phyloP scores from a whole-genome alignment of 1,284 basidiomycete species.

The Microstroma glucosiphilum region DNA sequence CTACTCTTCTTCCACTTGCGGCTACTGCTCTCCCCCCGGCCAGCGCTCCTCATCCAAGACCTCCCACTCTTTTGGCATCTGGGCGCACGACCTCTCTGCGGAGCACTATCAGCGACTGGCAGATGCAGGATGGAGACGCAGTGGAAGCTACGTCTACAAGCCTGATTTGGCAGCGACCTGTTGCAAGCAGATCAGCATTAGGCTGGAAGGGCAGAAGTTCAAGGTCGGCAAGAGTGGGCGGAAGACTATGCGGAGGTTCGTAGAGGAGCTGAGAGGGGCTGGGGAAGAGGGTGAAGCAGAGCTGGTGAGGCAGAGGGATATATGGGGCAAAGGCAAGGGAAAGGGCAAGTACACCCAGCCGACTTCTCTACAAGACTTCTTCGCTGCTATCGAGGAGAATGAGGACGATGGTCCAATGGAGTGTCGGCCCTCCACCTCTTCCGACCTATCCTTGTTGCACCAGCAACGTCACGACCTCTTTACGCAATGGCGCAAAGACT shows the following conservation, averaged over 20 bases:
- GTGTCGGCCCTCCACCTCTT: too few species aligned
- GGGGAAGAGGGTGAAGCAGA: neutral
- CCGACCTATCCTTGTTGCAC: too few species aligned
- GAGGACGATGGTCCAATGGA: neutral
- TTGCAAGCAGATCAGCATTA: constrained; percentile 41
- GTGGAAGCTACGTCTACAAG: constrained; percentile 43
- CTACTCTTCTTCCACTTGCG: constrained; percentile 52
- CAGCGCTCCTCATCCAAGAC: constrained; percentile 36
- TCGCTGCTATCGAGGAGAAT: constrained; percentile 10
- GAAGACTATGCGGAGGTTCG: constrained; percentile 19
- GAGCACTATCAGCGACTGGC: constrained; percentile 36
- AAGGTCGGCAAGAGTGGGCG: constrained; percentile 22
- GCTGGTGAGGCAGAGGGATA: neutral
- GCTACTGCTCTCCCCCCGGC: constrained; percentile 52
- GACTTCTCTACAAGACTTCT: constrained; percentile 13
- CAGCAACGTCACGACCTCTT: too few species aligned
- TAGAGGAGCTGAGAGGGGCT: neutral
- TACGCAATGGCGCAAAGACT: too few species aligned
- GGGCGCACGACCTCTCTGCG: constrained; percentile 32
- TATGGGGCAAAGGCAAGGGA: constrained; percentile 4
- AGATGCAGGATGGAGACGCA: constrained; percentile 44
- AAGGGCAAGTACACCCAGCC: constrained; percentile 18
- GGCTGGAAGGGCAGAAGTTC: constrained; percentile 22
- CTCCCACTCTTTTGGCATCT: constrained; percentile 52
- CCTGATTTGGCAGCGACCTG: constrained; percentile 40